Percentiles rank a stretch among this genome's conserved stretches.
Conservation (phyloP, 371 early-diverging fungal genomes). For the Phascolomyces articulosus region DNA sequence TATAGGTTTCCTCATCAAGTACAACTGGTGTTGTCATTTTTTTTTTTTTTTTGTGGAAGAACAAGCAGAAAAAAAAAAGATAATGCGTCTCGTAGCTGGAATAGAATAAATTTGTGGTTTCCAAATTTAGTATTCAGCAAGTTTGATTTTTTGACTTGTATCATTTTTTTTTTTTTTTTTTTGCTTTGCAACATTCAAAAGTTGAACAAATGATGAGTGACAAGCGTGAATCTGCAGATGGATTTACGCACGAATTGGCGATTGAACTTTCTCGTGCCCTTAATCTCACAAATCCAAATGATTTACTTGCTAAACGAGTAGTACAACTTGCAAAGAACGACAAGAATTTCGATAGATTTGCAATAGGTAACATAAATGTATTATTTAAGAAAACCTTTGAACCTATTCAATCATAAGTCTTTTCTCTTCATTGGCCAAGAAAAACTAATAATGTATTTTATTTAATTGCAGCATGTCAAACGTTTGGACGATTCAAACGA, state of each 20-base stretch:
- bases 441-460: background rate
- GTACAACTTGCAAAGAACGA: slow-evolving; percentile 63
- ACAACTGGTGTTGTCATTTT: slow-evolving; percentile 33
- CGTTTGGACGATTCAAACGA: slow-evolving; percentile 61
- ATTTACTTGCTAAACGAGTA: slow-evolving; percentile 60
- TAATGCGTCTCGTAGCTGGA: too few species aligned
- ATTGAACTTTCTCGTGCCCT: slow-evolving; percentile 63
- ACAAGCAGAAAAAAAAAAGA: background rate
- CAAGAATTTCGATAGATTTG: slow-evolving; percentile 52
- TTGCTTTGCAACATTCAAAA: background rate
- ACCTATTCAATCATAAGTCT: background rate
- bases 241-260: slow-evolving; percentile 60
- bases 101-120: too few species aligned
- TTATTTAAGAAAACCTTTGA: too few species aligned
- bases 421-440: too few species aligned
- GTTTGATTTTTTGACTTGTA: too few species aligned
- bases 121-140: too few species aligned
- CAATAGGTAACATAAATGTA: slow-evolving; percentile 40
- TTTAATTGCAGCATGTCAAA: slow-evolving; percentile 48
- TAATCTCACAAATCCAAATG: slow-evolving; percentile 62
- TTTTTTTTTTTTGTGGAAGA: background rate
- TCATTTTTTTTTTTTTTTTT: background rate
- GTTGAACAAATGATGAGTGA: slow-evolving; percentile 25
- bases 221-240: slow-evolving; percentile 25
- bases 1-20: slow-evolving; percentile 81